These are phyloP conservation scores for Candida anutae DNA, from an alignment of 1,139 yeast species.

Conservation along the genomic window DNA sequence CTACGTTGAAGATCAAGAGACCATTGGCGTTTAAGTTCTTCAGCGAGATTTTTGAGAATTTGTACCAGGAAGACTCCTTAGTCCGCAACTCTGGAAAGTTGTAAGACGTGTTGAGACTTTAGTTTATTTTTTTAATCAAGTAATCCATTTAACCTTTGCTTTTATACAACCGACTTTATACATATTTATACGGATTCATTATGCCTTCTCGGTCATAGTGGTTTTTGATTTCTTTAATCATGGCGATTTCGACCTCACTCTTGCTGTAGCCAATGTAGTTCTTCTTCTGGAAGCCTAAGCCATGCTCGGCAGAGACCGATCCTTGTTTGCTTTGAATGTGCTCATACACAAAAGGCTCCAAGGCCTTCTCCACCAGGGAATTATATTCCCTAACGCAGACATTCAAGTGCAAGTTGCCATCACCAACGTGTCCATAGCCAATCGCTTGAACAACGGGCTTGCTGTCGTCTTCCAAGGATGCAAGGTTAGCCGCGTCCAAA, in stretches of 20 bases:
- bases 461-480: constrained; percentile 56
- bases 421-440: constrained; percentile 96
- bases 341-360: constrained; percentile 92
- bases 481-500: constrained; percentile 48
- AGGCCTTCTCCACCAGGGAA: constrained; percentile 62
- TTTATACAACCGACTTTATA: too few species aligned
- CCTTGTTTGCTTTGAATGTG: constrained; percentile 73
- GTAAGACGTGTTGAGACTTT: not conserved
- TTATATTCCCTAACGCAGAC: constrained; percentile 82
- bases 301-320: constrained; percentile 94
- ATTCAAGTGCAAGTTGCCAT: constrained; percentile 88
- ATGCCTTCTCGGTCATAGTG: constrained; percentile 86
- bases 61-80: constrained; percentile 54
- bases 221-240: constrained; percentile 72
- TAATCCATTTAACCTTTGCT: too few species aligned
- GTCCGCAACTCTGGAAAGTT: constrained; percentile 7
- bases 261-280: constrained; percentile 81
- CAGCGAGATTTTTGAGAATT: constrained; percentile 33
- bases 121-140: not conserved
- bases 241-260: constrained; percentile 53
- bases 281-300: constrained; percentile 92
- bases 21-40: constrained; percentile 49
- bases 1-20: constrained; percentile 69
- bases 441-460: constrained; percentile 80
- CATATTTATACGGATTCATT: constrained; percentile 87